phyloP scores from a whole-genome alignment of 495 filamentous ascomycete genomes.

The Neurospora cerealis region DNA sequence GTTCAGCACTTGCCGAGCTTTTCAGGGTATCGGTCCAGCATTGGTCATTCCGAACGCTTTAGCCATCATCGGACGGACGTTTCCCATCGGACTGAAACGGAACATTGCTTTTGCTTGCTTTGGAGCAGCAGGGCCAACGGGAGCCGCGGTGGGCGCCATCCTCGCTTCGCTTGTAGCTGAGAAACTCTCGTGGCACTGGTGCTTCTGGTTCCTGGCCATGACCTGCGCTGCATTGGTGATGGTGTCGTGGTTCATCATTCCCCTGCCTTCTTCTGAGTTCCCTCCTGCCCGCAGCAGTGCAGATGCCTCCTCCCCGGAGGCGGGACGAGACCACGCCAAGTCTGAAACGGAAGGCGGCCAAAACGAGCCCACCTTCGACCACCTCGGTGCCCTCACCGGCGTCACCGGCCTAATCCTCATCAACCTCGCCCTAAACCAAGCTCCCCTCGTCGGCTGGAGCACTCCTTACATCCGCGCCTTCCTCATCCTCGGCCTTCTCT shows the following conservation, averaged over 20 bases:
- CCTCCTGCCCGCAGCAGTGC: neutral
- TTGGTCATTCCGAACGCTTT: conserved; percentile 52
- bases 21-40: conserved; percentile 55
- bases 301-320: neutral
- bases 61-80: conserved; percentile 48
- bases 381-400: conserved; percentile 38
- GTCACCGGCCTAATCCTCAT: conserved; percentile 45
- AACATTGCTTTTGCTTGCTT: conserved; percentile 52
- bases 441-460: conserved; percentile 45
- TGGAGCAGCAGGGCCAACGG: conserved; percentile 49
- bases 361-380: conserved; percentile 32
- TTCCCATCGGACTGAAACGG: conserved; percentile 42
- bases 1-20: conserved; percentile 47
- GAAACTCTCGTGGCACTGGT: conserved; percentile 56
- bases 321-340: neutral
- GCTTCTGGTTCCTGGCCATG: conserved; percentile 47
- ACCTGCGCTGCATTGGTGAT: conserved; percentile 31
- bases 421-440: conserved; percentile 54
- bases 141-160: conserved; percentile 40
- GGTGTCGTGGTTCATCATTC: conserved; percentile 38
- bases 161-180: conserved; percentile 43
- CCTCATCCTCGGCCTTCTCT: conserved; percentile 43
- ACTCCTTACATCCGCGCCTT: conserved; percentile 38
- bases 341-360: neutral
- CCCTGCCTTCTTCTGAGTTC: conserved; percentile 17